Conservation (phyloP, 345 rosid genomes). For the Citrus mangshanensis region DNA sequence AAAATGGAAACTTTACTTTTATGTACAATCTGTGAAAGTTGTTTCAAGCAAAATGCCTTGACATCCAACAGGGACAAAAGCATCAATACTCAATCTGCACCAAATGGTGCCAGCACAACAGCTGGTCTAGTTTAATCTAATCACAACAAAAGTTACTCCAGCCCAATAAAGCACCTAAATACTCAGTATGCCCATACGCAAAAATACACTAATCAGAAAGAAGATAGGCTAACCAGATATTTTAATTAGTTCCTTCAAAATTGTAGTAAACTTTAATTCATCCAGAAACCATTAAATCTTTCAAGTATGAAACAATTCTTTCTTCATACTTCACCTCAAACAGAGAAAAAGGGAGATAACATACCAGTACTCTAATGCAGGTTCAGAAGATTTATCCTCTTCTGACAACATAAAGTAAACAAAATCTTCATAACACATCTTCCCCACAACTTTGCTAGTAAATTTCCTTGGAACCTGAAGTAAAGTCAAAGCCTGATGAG, state of each 20-base stretch:
- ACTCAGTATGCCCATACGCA: neutral
- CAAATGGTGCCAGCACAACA: neutral
- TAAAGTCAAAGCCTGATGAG: conserved; percentile 4
- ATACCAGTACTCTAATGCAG: conserved; percentile 87
- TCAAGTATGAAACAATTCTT: neutral
- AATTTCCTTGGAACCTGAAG: conserved; percentile 73
- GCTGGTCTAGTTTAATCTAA: neutral
- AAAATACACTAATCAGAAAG: neutral
- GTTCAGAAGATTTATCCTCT: conserved; percentile 94
- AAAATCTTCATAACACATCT: conserved; percentile 96
- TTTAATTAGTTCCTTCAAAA: neutral
- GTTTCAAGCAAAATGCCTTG: neutral
- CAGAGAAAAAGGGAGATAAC: neutral
- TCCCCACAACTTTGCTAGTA: conserved; percentile 74
- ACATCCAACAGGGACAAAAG: neutral
- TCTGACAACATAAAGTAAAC: conserved; percentile 90
- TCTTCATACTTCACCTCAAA: neutral
- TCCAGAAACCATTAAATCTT: neutral
- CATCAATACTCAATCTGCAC: neutral
- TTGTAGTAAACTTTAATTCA: neutral
- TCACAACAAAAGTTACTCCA: neutral
- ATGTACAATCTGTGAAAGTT: neutral
- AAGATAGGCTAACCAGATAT: neutral
- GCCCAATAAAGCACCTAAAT: neutral
- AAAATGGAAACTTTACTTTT: neutral